phyloP scores from a whole-genome alignment of 208 protist genomes.

The Crithidia fasciculata region DNA sequence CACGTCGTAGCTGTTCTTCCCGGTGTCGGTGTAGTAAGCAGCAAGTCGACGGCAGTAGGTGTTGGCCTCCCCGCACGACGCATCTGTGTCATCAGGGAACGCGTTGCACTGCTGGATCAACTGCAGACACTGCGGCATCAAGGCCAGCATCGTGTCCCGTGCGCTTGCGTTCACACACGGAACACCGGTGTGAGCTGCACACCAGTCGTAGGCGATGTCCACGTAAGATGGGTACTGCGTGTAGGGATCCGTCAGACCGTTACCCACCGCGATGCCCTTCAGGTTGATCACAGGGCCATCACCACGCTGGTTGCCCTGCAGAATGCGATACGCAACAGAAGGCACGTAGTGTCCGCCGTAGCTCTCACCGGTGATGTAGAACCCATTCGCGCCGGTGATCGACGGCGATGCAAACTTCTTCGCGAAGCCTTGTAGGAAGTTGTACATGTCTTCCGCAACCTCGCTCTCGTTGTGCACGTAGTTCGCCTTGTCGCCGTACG shows the following conservation, averaged over 20 bases:
- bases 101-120: constrained; percentile 44
- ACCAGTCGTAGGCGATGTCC: constrained; percentile 65
- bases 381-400: constrained; percentile 63
- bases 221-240: constrained; percentile 77
- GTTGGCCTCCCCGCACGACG: constrained; percentile 20
- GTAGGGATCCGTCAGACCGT: constrained; percentile 86
- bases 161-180: constrained; percentile 50
- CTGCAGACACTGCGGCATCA: constrained; percentile 51
- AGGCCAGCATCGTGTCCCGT: constrained; percentile 49
- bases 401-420: constrained; percentile 39
- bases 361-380: constrained; percentile 87
- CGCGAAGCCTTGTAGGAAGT: constrained; percentile 83
- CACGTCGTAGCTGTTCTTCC: constrained; percentile 88
- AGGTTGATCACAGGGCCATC: constrained; percentile 55
- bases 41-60: background rate
- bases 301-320: constrained; percentile 44
- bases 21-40: constrained; percentile 36
- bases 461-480: constrained; percentile 72
- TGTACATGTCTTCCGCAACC: constrained; percentile 90
- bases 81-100: background rate
- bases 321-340: constrained; percentile 47
- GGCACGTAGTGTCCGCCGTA: constrained; percentile 90
- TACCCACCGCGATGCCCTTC: constrained; percentile 81
- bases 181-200: constrained; percentile 46
- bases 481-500: constrained; percentile 54